phyloP scores from a whole-genome alignment of 768 basidiomycete species.

The Russula sp. region DNA sequence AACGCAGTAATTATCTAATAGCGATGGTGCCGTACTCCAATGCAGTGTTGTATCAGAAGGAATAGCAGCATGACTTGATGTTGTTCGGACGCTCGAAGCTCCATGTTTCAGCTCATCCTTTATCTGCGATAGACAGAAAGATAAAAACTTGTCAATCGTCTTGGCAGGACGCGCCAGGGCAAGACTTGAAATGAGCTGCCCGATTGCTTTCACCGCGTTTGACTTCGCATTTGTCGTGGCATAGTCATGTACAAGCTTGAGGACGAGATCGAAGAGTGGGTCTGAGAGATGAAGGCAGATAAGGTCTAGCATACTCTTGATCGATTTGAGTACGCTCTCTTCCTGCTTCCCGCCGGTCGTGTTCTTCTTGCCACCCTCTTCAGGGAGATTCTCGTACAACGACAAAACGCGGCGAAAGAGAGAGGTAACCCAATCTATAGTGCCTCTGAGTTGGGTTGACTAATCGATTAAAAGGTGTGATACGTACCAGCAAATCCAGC shows the following conservation, averaged over 20 bases:
- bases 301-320: constrained; percentile 75
- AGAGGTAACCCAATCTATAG: constrained; percentile 70
- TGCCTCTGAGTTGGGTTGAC: neutral
- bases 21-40: constrained; percentile 64
- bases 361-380: constrained; percentile 86
- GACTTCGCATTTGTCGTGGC: constrained; percentile 85
- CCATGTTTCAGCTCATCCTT: constrained; percentile 84
- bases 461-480: neutral
- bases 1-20: constrained; percentile 1
- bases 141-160: constrained; percentile 74
- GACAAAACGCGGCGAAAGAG: constrained; percentile 74
- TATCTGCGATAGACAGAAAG: constrained; percentile 70
- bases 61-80: constrained; percentile 63
- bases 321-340: constrained; percentile 68
- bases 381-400: constrained; percentile 88
- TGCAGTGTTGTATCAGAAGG: constrained; percentile 87
- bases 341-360: constrained; percentile 82
- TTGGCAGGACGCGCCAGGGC: constrained; percentile 72
- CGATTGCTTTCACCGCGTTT: constrained; percentile 87
- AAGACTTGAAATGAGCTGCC: constrained; percentile 79
- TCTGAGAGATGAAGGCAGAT: constrained; percentile 78
- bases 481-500: constrained; percentile 65
- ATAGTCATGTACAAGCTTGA: constrained; percentile 82
- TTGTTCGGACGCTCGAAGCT: constrained; percentile 80
- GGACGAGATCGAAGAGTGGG: constrained; percentile 73